Conservation (phyloP, 805 yeast genomes). For the Candida tibetensis region DNA sequence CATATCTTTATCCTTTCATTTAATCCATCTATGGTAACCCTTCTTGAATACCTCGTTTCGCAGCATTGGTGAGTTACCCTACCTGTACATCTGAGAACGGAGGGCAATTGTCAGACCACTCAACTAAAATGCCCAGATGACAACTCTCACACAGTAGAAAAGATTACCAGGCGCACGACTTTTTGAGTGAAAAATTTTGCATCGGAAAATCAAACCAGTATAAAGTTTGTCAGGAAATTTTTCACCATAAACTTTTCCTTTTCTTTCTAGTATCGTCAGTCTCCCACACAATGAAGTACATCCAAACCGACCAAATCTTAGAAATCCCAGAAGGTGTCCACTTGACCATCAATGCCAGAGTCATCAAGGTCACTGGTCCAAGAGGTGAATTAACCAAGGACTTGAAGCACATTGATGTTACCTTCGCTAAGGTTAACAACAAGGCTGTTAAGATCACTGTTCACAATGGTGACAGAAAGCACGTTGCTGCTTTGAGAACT, state of each 20-base stretch:
- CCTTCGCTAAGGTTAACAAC: conserved; percentile 77
- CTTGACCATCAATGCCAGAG: conserved; percentile 88
- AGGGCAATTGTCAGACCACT: conserved; percentile 1
- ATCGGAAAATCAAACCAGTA: not conserved
- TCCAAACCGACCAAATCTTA: conserved; percentile 80
- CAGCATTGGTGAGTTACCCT: conserved; percentile 4
- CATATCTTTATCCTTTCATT: too few species aligned
- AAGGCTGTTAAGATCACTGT: conserved; percentile 82
- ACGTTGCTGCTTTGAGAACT: conserved; percentile 98
- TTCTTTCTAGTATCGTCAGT: not conserved
- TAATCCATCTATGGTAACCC: too few species aligned
- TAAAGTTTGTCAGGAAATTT: not conserved
- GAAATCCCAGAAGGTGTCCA: conserved; percentile 90
- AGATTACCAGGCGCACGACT: conserved; percentile 7
- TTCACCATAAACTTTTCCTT: conserved; percentile 2
- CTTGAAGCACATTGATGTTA: conserved; percentile 91
- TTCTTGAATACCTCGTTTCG: too few species aligned
- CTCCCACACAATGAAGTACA: conserved; percentile 61
- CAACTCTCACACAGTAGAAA: not conserved
- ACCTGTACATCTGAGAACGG: not conserved
- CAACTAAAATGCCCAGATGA: not conserved
- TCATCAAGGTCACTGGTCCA: conserved; percentile 91
- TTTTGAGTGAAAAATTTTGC: conserved; percentile 9
- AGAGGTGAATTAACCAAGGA: conserved; percentile 91
- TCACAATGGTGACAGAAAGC: conserved; percentile 99